Evolutionary conservation across 2,329 filamentous ascomycete species (phyloP).

Genomic region (Pseudogymnoascus sp.): DNA sequence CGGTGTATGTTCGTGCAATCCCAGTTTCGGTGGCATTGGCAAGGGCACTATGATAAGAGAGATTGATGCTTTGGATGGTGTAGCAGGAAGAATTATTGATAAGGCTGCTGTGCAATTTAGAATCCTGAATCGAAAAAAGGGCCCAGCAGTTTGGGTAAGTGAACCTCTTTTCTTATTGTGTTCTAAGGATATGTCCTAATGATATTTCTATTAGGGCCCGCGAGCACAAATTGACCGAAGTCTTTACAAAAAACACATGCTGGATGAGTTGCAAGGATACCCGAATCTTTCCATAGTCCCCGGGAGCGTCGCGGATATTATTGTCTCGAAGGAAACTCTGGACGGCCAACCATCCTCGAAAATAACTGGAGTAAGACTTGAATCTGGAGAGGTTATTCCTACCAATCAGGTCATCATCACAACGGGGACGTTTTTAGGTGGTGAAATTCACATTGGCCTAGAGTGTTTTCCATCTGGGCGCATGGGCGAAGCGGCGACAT

Average conservation of each 20-base stretch:
- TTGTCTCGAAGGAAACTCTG: conserved; percentile 51
- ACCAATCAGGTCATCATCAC: conserved; percentile 85
- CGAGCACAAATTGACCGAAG: conserved; percentile 89
- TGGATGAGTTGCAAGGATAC: conserved; percentile 70
- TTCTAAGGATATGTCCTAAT: background rate
- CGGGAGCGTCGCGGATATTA: conserved; percentile 87
- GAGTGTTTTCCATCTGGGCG: conserved; percentile 78
- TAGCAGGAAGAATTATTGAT: conserved; percentile 83
- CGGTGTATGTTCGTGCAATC: conserved; percentile 93
- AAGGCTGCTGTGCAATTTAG: conserved; percentile 93
- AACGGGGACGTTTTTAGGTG: conserved; percentile 89
- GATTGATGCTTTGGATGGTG: conserved; percentile 86
- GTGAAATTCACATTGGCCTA: conserved; percentile 92
- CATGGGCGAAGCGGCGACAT: conserved; percentile 89
- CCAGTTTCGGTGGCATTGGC: conserved; percentile 95
- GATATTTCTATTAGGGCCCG: conserved; percentile 49
- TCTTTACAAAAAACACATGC: conserved; percentile 86
- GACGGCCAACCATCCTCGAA: conserved; percentile 50
- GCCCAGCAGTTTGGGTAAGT: conserved; percentile 79
- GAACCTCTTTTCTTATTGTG: background rate
- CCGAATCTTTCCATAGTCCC: conserved; percentile 71
- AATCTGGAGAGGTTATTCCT: conserved; percentile 75
- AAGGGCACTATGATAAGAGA: conserved; percentile 95
- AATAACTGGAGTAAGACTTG: conserved; percentile 77
- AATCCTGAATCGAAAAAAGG: conserved; percentile 79